phyloP scores from a whole-genome alignment of 2,329 filamentous ascomycete species.

The Penicillium sp. region DNA sequence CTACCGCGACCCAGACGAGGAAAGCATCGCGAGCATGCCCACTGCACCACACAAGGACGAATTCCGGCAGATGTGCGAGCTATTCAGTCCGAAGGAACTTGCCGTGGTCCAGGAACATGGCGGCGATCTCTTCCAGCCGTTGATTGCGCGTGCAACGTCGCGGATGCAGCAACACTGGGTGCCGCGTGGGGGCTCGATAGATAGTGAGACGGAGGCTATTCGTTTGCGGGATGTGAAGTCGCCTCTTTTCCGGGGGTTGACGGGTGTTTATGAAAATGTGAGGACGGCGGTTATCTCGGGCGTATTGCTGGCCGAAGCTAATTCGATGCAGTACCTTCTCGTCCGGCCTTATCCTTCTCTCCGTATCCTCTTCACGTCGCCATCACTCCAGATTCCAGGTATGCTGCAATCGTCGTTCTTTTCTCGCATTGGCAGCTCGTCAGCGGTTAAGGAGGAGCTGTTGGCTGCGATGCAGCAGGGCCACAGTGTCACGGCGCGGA shows the following conservation, averaged over 20 bases:
- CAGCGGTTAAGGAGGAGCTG: slow-evolving; percentile 56
- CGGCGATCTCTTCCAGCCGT: slow-evolving; percentile 51
- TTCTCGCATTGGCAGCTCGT: slow-evolving; percentile 49
- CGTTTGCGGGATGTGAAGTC: slow-evolving; percentile 46
- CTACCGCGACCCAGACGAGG: slow-evolving; percentile 29
- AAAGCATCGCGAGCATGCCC: slow-evolving; percentile 30
- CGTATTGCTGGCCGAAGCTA: neutral
- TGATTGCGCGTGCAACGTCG: slow-evolving; percentile 6
- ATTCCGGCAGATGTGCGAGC: slow-evolving; percentile 67
- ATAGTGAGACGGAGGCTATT: slow-evolving; percentile 28
- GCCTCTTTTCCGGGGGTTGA: slow-evolving; percentile 22
- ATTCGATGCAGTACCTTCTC: slow-evolving; percentile 39
- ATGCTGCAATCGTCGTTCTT: slow-evolving; percentile 63
- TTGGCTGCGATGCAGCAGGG: slow-evolving; percentile 66
- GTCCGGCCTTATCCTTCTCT: slow-evolving; percentile 64
- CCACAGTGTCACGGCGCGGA: slow-evolving; percentile 71
- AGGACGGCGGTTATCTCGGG: slow-evolving; percentile 25
- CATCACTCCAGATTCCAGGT: slow-evolving; percentile 66
- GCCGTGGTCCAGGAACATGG: slow-evolving; percentile 65
- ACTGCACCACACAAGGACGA: slow-evolving; percentile 55
- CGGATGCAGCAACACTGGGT: slow-evolving; percentile 19
- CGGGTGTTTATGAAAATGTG: slow-evolving; percentile 61
- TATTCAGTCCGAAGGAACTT: slow-evolving; percentile 69
- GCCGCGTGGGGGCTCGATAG: slow-evolving; percentile 16
- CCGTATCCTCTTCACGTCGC: slow-evolving; percentile 69